Evolutionary conservation across 2,329 filamentous ascomycete genomes (phyloP).

Genomic region (Penicillium rolfsii): DNA sequence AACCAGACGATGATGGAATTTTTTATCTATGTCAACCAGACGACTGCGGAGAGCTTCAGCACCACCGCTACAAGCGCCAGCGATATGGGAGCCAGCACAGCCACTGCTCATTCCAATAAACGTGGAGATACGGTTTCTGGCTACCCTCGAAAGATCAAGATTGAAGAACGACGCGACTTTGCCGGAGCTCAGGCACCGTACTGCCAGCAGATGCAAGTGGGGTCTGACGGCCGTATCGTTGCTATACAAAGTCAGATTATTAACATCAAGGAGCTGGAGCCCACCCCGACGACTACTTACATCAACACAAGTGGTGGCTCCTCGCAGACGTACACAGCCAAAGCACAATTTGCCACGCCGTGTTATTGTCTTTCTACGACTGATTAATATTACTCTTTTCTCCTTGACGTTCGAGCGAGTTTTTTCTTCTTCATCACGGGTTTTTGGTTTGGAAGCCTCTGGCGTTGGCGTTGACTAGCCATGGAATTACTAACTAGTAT

Average conservation of each 20-base stretch:
- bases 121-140: conserved; percentile 27
- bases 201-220: conserved; percentile 67
- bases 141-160: conserved; percentile 64
- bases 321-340: conserved; percentile 42
- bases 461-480: conserved; percentile 32
- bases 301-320: conserved; percentile 29
- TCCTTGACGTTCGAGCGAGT: conserved; percentile 22
- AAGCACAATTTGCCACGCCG: conserved; percentile 39
- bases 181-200: conserved; percentile 54
- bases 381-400: conserved; percentile 31
- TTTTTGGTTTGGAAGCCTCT: conserved; percentile 20
- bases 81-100: conserved; percentile 27
- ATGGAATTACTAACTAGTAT: conserved; percentile 17
- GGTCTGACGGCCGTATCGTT: conserved; percentile 53
- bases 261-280: conserved; percentile 40
- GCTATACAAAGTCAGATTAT: conserved; percentile 34
- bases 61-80: conserved; percentile 25
- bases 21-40: conserved; percentile 65
- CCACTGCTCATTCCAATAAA: conserved; percentile 19
- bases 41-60: conserved; percentile 40
- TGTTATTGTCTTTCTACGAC: conserved; percentile 43
- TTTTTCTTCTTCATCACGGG: conserved; percentile 24
- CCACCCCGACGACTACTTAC: conserved; percentile 41
- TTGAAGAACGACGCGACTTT: conserved; percentile 64
- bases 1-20: conserved; percentile 68